Evolutionary conservation across 1,284 basidiomycete species (phyloP).

Genomic region (Ustilago curta): DNA sequence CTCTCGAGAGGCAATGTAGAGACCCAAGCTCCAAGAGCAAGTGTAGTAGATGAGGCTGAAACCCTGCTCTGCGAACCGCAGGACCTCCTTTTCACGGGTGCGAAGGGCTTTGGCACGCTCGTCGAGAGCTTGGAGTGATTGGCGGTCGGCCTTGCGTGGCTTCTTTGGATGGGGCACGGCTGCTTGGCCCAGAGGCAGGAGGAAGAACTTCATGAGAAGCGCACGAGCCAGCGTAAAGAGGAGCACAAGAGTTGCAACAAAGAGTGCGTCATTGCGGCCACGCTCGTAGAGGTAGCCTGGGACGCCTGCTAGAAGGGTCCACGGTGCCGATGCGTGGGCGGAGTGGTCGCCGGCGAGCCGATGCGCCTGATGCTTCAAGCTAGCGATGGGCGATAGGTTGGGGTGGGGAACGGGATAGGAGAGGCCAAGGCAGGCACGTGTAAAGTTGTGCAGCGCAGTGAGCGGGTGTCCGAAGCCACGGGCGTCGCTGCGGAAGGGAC

Average conservation of each 20-base stretch:
- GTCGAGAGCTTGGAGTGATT: constrained; percentile 14
- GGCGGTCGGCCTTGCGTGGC: constrained; percentile 25
- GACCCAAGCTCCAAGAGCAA: constrained; percentile 80
- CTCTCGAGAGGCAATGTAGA: constrained; percentile 81
- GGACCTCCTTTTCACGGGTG: constrained; percentile 76
- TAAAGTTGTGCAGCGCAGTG: constrained; percentile 61
- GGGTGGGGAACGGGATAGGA: constrained; percentile 50
- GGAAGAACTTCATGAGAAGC: constrained; percentile 52
- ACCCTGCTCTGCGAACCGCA: constrained; percentile 93
- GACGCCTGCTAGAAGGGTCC: constrained; percentile 43
- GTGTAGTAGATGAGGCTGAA: constrained; percentile 88
- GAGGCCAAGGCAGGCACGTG: constrained; percentile 54
- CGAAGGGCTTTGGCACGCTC: constrained; percentile 51
- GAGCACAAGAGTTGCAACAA: constrained; percentile 60
- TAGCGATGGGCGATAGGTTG: constrained; percentile 34
- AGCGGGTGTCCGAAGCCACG: constrained; percentile 61
- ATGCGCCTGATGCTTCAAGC: constrained; percentile 27
- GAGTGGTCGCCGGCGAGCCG: constrained; percentile 13
- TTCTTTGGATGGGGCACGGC: constrained; percentile 34
- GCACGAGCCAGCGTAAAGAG: constrained; percentile 57
- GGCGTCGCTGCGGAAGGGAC: constrained; percentile 61
- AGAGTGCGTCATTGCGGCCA: constrained; percentile 55
- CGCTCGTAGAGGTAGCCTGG: constrained; percentile 51
- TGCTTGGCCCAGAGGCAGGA: constrained; percentile 54
- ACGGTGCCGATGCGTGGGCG: constrained; percentile 23